A percentile compares a stretch with the other conserved stretches of the same genome.
Conservation (phyloP, 2,329 filamentous ascomycete genomes). For the Pezicula radicicola region DNA sequence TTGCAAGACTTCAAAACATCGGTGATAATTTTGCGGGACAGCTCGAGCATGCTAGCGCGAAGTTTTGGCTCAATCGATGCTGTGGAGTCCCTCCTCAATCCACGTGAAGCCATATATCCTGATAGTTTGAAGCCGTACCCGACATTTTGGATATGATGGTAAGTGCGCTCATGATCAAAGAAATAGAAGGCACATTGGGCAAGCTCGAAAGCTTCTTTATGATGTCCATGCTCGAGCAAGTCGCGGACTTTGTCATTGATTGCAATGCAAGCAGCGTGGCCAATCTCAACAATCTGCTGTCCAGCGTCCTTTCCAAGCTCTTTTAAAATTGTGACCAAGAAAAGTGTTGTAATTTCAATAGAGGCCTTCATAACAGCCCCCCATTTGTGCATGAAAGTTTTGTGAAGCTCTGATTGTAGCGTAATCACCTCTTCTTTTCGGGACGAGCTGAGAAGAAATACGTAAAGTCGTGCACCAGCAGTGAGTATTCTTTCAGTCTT, state of each 20-base stretch:
- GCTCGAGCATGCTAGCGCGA: slow-evolving; percentile 30
- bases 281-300: slow-evolving; percentile 34
- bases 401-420: slow-evolving; percentile 33
- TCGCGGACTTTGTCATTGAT: slow-evolving; percentile 31
- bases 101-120: slow-evolving; percentile 39
- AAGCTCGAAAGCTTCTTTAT: slow-evolving; percentile 36
- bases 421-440: slow-evolving; percentile 26
- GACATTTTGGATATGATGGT: slow-evolving; percentile 34
- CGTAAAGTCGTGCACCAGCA: slow-evolving; percentile 34
- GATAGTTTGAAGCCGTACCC: slow-evolving; percentile 44
- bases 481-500: slow-evolving; percentile 31
- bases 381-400: slow-evolving; percentile 34
- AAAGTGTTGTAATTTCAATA: slow-evolving; percentile 27
- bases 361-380: slow-evolving; percentile 26
- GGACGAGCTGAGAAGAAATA: slow-evolving; percentile 29
- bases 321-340: slow-evolving; percentile 37
- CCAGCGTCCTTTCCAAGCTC: slow-evolving; percentile 33
- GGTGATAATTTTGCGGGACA: slow-evolving; percentile 35
- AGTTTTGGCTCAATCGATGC: slow-evolving; percentile 29
- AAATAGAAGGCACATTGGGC: slow-evolving; percentile 41
- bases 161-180: slow-evolving; percentile 36
- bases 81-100: slow-evolving; percentile 22
- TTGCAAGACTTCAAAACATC: slow-evolving; percentile 39
- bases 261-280: slow-evolving; percentile 35
- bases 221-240: slow-evolving; percentile 35